A percentile compares a stretch with the other conserved stretches of the same genome.
Evolutionary conservation across 768 basidiomycete genomes (phyloP).

Genomic region (Nidularia pulvinata): DNA sequence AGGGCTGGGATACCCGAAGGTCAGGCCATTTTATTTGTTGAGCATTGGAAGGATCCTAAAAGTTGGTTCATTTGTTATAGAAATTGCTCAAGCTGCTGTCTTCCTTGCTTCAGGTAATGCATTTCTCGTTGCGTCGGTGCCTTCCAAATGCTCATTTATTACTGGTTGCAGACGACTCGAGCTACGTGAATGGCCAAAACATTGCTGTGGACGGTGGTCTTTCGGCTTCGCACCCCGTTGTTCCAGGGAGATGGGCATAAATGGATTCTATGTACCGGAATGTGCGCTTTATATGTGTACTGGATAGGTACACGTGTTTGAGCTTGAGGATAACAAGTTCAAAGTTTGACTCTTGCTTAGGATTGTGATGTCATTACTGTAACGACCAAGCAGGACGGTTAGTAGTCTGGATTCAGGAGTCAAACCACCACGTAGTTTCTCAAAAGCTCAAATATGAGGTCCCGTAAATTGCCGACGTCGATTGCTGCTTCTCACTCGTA

Average conservation of each 20-base stretch:
- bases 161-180: conserved; percentile 67
- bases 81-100: conserved; percentile 84
- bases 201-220: conserved; percentile 88
- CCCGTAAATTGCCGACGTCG: too few species aligned
- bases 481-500: too few species aligned
- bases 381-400: too few species aligned
- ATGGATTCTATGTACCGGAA: too few species aligned
- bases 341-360: too few species aligned
- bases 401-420: too few species aligned
- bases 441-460: too few species aligned
- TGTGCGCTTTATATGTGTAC: too few species aligned
- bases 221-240: conserved; percentile 75
- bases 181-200: conserved; percentile 91
- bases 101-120: conserved; percentile 85
- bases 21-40: conserved; percentile 21
- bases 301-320: too few species aligned
- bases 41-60: background rate
- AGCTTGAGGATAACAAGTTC: too few species aligned
- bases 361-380: too few species aligned
- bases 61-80: conserved; percentile 35
- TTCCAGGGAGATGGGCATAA: conserved; percentile 73
- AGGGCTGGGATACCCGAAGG: conserved; percentile 85
- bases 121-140: conserved; percentile 1
- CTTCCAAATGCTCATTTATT: background rate
- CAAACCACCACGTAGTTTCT: too few species aligned